Conservation (phyloP, 2,329 filamentous ascomycete species). For the Alternaria hordeiaustralica region DNA sequence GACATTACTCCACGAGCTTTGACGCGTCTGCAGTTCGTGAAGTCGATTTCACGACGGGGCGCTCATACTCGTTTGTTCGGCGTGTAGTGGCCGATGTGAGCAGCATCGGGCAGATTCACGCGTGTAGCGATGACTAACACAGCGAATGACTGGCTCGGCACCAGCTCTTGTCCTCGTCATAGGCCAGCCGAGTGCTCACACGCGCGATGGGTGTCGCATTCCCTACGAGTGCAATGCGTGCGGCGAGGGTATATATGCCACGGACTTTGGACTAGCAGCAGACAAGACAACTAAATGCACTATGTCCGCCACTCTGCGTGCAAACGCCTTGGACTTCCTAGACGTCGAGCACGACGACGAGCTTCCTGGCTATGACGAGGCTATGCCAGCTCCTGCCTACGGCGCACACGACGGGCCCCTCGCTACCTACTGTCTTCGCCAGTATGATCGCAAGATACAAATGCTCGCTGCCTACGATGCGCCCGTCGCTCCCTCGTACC, state of each 20-base stretch:
- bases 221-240: conserved; percentile 4
- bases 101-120: not conserved
- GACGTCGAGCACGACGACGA: conserved; percentile 30
- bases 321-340: conserved; percentile 21
- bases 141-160: not conserved
- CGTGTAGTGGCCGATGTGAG: not conserved
- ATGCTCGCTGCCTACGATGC: conserved; percentile 29
- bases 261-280: conserved; percentile 17
- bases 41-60: too few relatives aligned
- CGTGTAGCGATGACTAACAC: conserved; percentile 6
- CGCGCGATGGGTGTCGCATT: conserved; percentile 5
- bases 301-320: conserved; percentile 26
- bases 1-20: not conserved
- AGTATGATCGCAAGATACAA: conserved; percentile 34
- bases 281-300: conserved; percentile 6
- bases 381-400: conserved; percentile 32
- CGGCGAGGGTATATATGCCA: conserved; percentile 15
- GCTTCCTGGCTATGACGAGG: conserved; percentile 35
- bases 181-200: conserved; percentile 5
- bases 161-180: conserved; percentile 14
- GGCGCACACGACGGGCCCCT: conserved; percentile 21
- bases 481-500: conserved; percentile 27
- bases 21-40: not conserved
- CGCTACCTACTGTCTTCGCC: conserved; percentile 28
- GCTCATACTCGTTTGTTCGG: not conserved